Evolutionary conservation across 441 rosid genomes (phyloP).

Genomic region (Capsella rubella): DNA sequence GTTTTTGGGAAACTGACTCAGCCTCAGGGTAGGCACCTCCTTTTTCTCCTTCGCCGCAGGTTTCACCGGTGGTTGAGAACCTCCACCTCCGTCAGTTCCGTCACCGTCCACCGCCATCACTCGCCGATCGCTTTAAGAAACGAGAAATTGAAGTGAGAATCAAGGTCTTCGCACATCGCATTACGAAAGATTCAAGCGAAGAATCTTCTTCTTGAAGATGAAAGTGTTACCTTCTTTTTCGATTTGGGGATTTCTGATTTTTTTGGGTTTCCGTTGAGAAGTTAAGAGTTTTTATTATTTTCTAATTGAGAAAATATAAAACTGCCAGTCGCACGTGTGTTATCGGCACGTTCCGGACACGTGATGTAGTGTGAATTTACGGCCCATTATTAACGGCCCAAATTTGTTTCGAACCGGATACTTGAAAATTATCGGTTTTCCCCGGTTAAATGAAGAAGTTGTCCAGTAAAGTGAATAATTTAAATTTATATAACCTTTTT

Average conservation of each 20-base stretch:
- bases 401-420: not conserved
- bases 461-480: no score
- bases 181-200: no score
- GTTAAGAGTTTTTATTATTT: no score
- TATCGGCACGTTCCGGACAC: not conserved
- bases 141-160: not conserved
- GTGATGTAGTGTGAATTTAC: not conserved
- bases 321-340: no score
- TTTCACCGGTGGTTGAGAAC: slow-evolving; percentile 24
- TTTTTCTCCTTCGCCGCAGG: not conserved
- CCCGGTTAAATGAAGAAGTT: not conserved
- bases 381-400: slow-evolving; percentile 1
- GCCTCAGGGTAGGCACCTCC: not conserved
- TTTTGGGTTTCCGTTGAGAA: slow-evolving; percentile 38
- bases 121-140: not conserved
- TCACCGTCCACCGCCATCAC: slow-evolving; percentile 42
- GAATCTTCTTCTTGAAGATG: no score
- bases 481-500: no score
- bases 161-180: no score
- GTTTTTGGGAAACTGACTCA: slow-evolving; percentile 49
- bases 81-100: slow-evolving; percentile 34
- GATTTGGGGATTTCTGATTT: slow-evolving; percentile 26
- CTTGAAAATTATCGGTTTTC: not conserved
- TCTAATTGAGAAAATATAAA: no score
- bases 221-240: not conserved